Conservation (phyloP, 805 yeast species). For the Myxozyma neotropica region DNA sequence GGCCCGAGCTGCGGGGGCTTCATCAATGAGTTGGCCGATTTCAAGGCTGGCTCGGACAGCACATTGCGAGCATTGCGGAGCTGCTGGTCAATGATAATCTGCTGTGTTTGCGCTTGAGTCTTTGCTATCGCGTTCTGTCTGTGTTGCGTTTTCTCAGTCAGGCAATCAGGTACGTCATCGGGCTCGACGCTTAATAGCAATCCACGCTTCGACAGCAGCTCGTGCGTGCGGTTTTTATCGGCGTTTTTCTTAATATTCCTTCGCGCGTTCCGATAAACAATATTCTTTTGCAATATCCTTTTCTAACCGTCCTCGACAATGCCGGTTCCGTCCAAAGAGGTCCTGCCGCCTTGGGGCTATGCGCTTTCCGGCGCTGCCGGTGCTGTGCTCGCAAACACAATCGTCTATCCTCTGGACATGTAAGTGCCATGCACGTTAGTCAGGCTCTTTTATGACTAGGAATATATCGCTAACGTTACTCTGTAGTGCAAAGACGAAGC, state of each 20-base stretch:
- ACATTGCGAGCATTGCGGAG: no score
- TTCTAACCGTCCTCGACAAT: neutral
- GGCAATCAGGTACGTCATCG: no score
- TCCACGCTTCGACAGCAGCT: neutral
- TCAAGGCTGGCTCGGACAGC: no score
- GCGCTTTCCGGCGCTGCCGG: constrained; percentile 85
- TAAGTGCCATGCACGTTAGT: constrained; percentile 19
- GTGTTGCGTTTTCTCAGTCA: no score
- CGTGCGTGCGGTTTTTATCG: neutral
- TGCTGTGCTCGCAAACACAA: constrained; percentile 73
- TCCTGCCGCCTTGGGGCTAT: constrained; percentile 63
- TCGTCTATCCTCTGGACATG: constrained; percentile 80
- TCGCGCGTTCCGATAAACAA: no score
- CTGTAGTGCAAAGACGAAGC: constrained; percentile 24
- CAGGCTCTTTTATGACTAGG: neutral
- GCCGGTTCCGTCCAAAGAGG: constrained; percentile 32
- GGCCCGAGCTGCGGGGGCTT: constrained; percentile 15
- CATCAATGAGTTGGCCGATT: no score
- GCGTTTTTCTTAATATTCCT: neutral
- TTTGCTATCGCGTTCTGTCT: no score
- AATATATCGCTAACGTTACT: neutral
- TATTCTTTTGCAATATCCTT: no score
- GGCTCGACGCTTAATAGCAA: neutral
- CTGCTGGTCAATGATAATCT: no score
- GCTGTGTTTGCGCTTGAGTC: no score